Evolutionary conservation across 805 yeast species (phyloP).

Genomic region (Candida coquimbonensis): DNA sequence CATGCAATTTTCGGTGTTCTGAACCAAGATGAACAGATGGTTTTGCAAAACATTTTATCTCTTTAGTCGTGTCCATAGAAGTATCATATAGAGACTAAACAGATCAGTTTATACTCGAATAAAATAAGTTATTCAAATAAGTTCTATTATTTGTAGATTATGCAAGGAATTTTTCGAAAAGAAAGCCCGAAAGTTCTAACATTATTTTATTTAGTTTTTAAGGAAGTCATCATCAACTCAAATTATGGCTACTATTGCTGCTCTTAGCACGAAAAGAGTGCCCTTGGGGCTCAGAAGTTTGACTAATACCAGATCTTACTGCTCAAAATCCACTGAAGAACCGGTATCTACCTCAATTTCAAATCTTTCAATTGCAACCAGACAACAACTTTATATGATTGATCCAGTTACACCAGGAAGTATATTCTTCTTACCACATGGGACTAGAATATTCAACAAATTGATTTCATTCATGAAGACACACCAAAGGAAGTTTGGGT

Average conservation of each 20-base stretch:
- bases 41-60: conserved; percentile 23
- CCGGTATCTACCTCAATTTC: conserved; percentile 15
- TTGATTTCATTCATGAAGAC: conserved; percentile 75
- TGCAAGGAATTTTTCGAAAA: too few relatives aligned
- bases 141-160: too few relatives aligned
- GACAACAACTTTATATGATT: conserved; percentile 71
- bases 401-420: conserved; percentile 88
- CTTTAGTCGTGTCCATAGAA: too few relatives aligned
- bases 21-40: conserved; percentile 28
- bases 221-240: background rate
- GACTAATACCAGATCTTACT: conserved; percentile 1
- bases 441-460: conserved; percentile 78
- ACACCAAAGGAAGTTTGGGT: conserved; percentile 76
- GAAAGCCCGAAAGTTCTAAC: too few relatives aligned
- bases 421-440: conserved; percentile 87
- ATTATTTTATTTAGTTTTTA: too few relatives aligned
- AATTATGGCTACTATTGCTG: background rate
- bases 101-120: too few relatives aligned
- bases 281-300: background rate
- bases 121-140: too few relatives aligned
- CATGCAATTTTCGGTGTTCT: conserved; percentile 37
- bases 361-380: conserved; percentile 24
- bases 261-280: background rate
- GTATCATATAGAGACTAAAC: background rate
- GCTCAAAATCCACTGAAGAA: conserved; percentile 3